Evolutionary conservation across 148 eudicot genomes (phyloP).

Genomic region (Fagopyrum tataricum): DNA sequence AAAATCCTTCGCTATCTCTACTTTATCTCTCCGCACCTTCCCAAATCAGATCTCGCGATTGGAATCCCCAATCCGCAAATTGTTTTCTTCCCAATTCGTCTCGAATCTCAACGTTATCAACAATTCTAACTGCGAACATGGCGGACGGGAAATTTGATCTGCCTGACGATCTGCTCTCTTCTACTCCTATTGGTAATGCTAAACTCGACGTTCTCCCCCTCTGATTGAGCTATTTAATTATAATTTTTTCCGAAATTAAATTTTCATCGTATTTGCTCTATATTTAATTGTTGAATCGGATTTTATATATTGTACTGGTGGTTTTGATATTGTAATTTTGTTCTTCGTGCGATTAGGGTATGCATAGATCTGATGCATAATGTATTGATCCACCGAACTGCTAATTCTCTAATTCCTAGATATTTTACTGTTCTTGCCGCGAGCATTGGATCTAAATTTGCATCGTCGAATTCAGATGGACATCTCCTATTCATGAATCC

Average conservation of each 20-base stretch:
- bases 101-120: slow-evolving; percentile 18
- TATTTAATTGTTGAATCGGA: background rate
- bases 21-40: background rate
- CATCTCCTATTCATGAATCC: background rate
- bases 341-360: background rate
- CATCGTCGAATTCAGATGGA: slow-evolving; percentile 3
- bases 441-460: background rate
- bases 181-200: slow-evolving; percentile 34
- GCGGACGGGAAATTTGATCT: slow-evolving; percentile 53
- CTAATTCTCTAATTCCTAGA: background rate
- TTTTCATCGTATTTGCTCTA: background rate
- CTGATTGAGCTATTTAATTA: background rate
- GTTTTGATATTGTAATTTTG: background rate
- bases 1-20: slow-evolving; percentile 4
- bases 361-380: background rate
- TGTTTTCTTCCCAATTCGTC: background rate
- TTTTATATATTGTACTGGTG: background rate
- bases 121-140: slow-evolving; percentile 24
- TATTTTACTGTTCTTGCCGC: background rate
- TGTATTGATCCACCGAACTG: background rate
- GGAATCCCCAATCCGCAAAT: background rate
- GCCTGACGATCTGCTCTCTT: slow-evolving; percentile 60
- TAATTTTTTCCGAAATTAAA: slow-evolving; percentile 2
- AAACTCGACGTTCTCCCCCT: background rate
- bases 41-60: background rate